Conservation (phyloP, 2,329 filamentous ascomycete species). For the Arthrobotrys entomopaga region DNA sequence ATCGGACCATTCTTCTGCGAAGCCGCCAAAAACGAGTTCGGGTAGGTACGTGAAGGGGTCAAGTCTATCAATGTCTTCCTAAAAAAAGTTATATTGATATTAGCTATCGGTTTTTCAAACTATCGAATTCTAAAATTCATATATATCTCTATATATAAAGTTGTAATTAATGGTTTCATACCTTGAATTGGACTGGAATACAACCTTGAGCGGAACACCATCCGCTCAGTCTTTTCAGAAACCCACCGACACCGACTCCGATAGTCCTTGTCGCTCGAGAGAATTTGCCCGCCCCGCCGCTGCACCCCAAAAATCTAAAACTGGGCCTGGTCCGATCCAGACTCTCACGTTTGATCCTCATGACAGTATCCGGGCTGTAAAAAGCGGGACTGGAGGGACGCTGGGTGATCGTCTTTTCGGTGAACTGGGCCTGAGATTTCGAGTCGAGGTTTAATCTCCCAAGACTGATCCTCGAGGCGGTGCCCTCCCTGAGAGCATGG, state of each 20-base stretch:
- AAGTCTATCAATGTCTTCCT: slow-evolving; percentile 53
- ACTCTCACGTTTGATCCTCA: slow-evolving; percentile 50
- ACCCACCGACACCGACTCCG: slow-evolving; percentile 46
- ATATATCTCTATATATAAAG: background rate
- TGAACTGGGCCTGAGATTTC: slow-evolving; percentile 46
- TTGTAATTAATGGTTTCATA: slow-evolving; percentile 4
- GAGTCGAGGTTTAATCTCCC: slow-evolving; percentile 52
- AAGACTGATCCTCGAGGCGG: slow-evolving; percentile 53
- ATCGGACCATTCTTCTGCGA: slow-evolving; percentile 50
- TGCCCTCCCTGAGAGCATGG: slow-evolving; percentile 41
- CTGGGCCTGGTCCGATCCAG: slow-evolving; percentile 49
- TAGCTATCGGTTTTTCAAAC: background rate
- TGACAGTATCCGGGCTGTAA: slow-evolving; percentile 30
- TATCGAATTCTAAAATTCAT: background rate
- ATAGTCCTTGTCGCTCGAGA: slow-evolving; percentile 50
- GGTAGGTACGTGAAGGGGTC: slow-evolving; percentile 52
- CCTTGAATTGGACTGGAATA: slow-evolving; percentile 47
- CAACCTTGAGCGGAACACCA: slow-evolving; percentile 54
- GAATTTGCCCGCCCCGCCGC: slow-evolving; percentile 51
- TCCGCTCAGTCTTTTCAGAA: slow-evolving; percentile 51
- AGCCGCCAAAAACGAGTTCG: slow-evolving; percentile 52
- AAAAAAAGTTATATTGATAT: slow-evolving; percentile 4
- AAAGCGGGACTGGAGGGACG: slow-evolving; percentile 26
- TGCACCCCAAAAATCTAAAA: slow-evolving; percentile 51
- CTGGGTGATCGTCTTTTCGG: slow-evolving; percentile 49